Conservation (phyloP, 345 rosid genomes). For the Turnera subulata region DNA sequence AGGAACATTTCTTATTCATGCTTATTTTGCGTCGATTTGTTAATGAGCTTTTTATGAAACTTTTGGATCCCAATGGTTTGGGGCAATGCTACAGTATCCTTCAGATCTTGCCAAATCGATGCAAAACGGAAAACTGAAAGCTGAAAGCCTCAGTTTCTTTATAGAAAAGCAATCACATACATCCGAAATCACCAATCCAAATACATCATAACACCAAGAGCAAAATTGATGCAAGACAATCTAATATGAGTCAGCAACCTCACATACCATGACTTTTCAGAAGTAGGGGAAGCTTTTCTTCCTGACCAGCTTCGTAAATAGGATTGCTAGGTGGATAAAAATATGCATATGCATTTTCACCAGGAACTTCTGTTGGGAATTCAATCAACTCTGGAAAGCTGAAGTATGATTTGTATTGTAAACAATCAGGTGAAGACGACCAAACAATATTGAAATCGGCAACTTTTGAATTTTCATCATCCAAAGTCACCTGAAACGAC, state of each 20-base stretch:
- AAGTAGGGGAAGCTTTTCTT: slow-evolving; percentile 83
- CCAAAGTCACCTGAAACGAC: slow-evolving; percentile 62
- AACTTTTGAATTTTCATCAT: slow-evolving; percentile 40
- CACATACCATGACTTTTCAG: slow-evolving; percentile 86
- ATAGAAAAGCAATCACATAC: too few species aligned
- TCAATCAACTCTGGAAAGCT: slow-evolving; percentile 85
- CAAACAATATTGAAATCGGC: slow-evolving; percentile 66
- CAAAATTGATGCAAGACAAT: neutral
- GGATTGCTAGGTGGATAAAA: slow-evolving; percentile 83
- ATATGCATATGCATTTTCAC: slow-evolving; percentile 85
- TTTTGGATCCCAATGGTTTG: too few species aligned
- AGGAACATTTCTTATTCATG: too few species aligned
- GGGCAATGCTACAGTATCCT: too few species aligned
- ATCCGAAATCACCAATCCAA: too few species aligned
- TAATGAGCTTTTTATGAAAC: too few species aligned
- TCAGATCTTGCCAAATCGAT: too few species aligned
- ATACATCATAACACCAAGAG: too few species aligned
- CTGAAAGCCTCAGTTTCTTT: too few species aligned
- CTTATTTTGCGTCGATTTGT: too few species aligned
- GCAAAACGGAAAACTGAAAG: too few species aligned
- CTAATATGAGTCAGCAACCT: slow-evolving; percentile 1
- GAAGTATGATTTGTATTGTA: slow-evolving; percentile 58
- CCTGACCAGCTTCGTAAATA: slow-evolving; percentile 46
- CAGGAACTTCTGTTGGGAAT: slow-evolving; percentile 82
- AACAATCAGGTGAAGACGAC: slow-evolving; percentile 77